These are phyloP conservation scores for Scheffersomyces parashehatae DNA, from an alignment of 1,139 yeast species.

Conservation along the genomic window DNA sequence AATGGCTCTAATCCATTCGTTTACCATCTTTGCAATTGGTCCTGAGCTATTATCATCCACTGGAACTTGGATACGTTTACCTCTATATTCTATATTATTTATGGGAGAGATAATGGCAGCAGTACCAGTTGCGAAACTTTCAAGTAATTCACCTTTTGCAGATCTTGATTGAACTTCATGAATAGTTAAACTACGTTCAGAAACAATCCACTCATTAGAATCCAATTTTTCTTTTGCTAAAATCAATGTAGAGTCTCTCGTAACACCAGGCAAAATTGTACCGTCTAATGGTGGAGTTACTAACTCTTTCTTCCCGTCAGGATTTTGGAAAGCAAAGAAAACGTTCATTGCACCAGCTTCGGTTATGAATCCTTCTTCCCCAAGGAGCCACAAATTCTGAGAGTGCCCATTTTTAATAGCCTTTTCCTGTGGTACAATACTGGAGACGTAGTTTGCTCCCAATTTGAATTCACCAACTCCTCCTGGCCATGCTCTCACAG, in stretches of 20 bases:
- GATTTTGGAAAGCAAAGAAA: slow-evolving; percentile 77
- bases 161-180: slow-evolving; percentile 34
- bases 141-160: slow-evolving; percentile 36
- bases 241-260: slow-evolving; percentile 83
- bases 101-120: slow-evolving; percentile 45
- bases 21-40: slow-evolving; percentile 28
- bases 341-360: slow-evolving; percentile 98
- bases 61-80: slow-evolving; percentile 34
- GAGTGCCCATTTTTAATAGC: slow-evolving; percentile 90
- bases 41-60: slow-evolving; percentile 28
- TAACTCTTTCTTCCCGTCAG: slow-evolving; percentile 82
- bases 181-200: slow-evolving; percentile 38
- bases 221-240: slow-evolving; percentile 75
- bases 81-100: slow-evolving; percentile 30
- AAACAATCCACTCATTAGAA: slow-evolving; percentile 60
- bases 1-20: slow-evolving; percentile 29
- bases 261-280: slow-evolving; percentile 94
- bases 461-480: slow-evolving; percentile 95
- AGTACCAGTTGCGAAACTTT: slow-evolving; percentile 46
- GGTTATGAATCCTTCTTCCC: slow-evolving; percentile 84
- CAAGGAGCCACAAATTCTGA: slow-evolving; percentile 95
- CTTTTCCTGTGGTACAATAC: slow-evolving; percentile 82
- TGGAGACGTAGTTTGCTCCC: slow-evolving; percentile 98
- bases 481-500: slow-evolving; percentile 99
- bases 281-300: slow-evolving; percentile 98